These are phyloP conservation scores for Lophium mytilinum DNA, from an alignment of 495 filamentous ascomycete species.

Conservation along the genomic window DNA sequence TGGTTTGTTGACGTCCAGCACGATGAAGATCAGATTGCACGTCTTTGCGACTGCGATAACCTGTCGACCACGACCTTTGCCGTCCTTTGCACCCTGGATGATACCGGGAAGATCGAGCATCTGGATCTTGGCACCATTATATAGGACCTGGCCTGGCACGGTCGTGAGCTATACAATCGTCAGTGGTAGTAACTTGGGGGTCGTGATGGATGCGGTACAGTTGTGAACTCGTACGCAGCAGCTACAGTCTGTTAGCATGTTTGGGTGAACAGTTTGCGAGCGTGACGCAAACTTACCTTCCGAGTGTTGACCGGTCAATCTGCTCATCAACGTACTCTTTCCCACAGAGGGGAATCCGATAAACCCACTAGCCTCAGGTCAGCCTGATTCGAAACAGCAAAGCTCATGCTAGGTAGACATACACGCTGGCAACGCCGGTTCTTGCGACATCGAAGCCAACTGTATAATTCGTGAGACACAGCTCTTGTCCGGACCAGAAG, in stretches of 20 bases:
- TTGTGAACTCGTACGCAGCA: slow-evolving; percentile 97
- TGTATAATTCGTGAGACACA: slow-evolving; percentile 21
- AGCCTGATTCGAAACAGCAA: neutral
- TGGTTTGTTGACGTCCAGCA: slow-evolving; percentile 97
- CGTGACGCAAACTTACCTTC: slow-evolving; percentile 47
- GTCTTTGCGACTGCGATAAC: slow-evolving; percentile 99
- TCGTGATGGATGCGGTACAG: slow-evolving; percentile 28
- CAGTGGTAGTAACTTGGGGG: slow-evolving; percentile 3
- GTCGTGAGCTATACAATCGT: slow-evolving; percentile 58
- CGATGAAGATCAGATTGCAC: slow-evolving; percentile 97
- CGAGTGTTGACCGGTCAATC: slow-evolving; percentile 89
- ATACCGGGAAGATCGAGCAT: slow-evolving; percentile 99
- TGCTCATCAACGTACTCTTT: slow-evolving; percentile 95
- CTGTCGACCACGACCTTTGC: slow-evolving; percentile 94
- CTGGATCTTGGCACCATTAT: slow-evolving; percentile 96
- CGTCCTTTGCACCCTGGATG: slow-evolving; percentile 97
- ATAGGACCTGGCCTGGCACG: slow-evolving; percentile 90
- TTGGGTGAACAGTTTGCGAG: neutral
- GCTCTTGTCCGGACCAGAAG: neutral
- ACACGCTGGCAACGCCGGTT: slow-evolving; percentile 93
- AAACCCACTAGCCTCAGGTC: slow-evolving; percentile 37
- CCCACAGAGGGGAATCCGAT: slow-evolving; percentile 90
- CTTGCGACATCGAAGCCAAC: slow-evolving; percentile 96
- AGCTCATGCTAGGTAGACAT: slow-evolving; percentile 43
- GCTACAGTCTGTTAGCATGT: slow-evolving; percentile 37